phyloP scores from a whole-genome alignment of 139 green algal genomes.

The Volvox africanus region DNA sequence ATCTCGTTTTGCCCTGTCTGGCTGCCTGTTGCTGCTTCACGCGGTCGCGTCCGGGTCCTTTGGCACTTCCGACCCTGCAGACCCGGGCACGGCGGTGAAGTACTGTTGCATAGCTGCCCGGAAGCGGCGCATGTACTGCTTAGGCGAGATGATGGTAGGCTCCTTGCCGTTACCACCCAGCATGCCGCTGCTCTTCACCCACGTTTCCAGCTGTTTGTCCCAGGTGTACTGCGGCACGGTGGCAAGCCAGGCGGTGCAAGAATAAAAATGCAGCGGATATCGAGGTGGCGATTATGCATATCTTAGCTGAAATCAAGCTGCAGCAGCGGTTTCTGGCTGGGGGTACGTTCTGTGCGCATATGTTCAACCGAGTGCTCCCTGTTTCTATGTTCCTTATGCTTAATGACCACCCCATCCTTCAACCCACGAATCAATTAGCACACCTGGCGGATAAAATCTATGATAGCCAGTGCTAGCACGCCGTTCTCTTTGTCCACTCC shows the following conservation, averaged over 20 bases:
- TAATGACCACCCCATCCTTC: no score
- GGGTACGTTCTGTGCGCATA: no score
- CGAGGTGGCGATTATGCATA: no score
- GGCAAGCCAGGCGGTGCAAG: no score
- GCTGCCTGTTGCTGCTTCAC: not conserved
- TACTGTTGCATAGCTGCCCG: slow-evolving; percentile 68
- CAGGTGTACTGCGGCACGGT: slow-evolving; percentile 88
- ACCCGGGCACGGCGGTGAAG: slow-evolving; percentile 84
- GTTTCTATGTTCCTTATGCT: no score
- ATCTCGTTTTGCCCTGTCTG: no score
- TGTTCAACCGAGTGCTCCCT: no score
- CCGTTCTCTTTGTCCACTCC: slow-evolving; percentile 67
- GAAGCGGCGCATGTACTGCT: slow-evolving; percentile 95
- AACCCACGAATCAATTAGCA: not conserved
- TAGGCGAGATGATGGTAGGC: slow-evolving; percentile 95
- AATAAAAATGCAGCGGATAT: no score
- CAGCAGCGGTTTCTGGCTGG: no score
- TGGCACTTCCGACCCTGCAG: slow-evolving; percentile 58
- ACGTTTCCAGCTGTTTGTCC: slow-evolving; percentile 98
- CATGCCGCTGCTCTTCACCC: slow-evolving; percentile 95
- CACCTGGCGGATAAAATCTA: slow-evolving; percentile 91
- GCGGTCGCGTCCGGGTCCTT: slow-evolving; percentile 63
- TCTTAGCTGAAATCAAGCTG: no score
- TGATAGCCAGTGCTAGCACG: slow-evolving; percentile 92
- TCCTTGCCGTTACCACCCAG: slow-evolving; percentile 85